These are phyloP conservation scores for Neurospora sp. DNA, from an alignment of 495 filamentous ascomycete species.

Conservation along the genomic window DNA sequence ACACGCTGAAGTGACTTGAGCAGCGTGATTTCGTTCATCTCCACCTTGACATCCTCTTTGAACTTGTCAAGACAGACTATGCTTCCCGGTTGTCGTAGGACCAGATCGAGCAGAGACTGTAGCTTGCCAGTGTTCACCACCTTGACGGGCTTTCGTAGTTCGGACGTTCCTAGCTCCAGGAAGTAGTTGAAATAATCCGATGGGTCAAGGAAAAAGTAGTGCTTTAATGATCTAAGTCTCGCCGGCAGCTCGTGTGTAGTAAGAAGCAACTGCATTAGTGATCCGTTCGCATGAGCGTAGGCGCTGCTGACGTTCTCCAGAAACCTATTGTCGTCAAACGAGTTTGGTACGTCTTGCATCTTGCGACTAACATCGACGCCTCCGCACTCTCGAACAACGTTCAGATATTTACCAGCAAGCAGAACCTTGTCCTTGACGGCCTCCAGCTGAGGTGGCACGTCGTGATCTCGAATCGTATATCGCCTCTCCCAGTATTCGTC, in stretches of 20 bases:
- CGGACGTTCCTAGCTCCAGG: slow-evolving; percentile 77
- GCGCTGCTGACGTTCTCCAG: slow-evolving; percentile 91
- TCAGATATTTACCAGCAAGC: slow-evolving; percentile 92
- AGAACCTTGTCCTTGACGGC: slow-evolving; percentile 88
- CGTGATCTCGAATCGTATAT: slow-evolving; percentile 84
- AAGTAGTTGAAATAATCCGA: slow-evolving; percentile 98
- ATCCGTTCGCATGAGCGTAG: slow-evolving; percentile 91
- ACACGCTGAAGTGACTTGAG: slow-evolving; percentile 92
- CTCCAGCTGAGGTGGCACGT: slow-evolving; percentile 87
- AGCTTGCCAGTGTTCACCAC: slow-evolving; percentile 84
- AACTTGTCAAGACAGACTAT: slow-evolving; percentile 90
- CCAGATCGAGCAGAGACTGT: slow-evolving; percentile 87
- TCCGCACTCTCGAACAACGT: slow-evolving; percentile 93
- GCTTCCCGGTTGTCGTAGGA: slow-evolving; percentile 87
- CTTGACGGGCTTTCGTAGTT: slow-evolving; percentile 79
- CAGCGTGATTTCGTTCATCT: slow-evolving; percentile 89
- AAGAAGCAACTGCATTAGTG: slow-evolving; percentile 79
- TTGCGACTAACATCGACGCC: slow-evolving; percentile 90
- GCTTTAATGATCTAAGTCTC: slow-evolving; percentile 80
- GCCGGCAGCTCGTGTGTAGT: slow-evolving; percentile 87
- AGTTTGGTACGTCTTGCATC: slow-evolving; percentile 77
- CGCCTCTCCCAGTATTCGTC: slow-evolving; percentile 99
- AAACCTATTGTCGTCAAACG: slow-evolving; percentile 82
- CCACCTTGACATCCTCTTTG: slow-evolving; percentile 94
- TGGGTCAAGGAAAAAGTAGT: slow-evolving; percentile 97